These are phyloP conservation scores for Rhodotorula sp. DNA, from an alignment of 1,284 basidiomycete species.

Conservation along the genomic window DNA sequence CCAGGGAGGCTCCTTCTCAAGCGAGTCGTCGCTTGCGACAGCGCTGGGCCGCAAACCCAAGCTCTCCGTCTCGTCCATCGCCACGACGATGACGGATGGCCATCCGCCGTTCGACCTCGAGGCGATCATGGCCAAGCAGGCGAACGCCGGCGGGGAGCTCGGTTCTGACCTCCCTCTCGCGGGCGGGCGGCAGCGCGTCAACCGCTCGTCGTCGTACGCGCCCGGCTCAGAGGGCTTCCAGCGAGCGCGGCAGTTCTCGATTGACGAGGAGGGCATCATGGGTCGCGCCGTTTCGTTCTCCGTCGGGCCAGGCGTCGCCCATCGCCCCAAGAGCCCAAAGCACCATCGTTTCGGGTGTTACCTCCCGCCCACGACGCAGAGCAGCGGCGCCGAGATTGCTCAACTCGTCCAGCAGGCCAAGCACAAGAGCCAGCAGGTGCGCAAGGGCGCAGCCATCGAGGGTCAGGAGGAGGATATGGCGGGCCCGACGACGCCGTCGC, in stretches of 20 bases:
- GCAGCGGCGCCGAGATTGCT: background rate
- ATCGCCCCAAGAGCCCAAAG: slow-evolving; percentile 5
- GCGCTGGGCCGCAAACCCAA: slow-evolving; percentile 4
- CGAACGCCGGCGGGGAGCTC: background rate
- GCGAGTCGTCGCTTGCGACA: slow-evolving; percentile 11
- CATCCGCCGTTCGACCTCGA: slow-evolving; percentile 16
- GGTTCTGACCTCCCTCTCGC: background rate
- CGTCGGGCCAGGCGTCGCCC: background rate
- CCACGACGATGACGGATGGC: background rate
- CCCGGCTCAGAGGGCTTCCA: background rate
- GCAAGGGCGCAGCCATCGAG: background rate
- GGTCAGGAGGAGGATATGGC: background rate
- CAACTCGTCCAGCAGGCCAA: background rate
- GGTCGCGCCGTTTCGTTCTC: slow-evolving; percentile 3
- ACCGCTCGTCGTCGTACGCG: slow-evolving; percentile 11
- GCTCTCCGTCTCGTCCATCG: slow-evolving; percentile 12
- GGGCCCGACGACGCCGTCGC: background rate
- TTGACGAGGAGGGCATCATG: slow-evolving; percentile 20
- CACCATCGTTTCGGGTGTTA: slow-evolving; percentile 15
- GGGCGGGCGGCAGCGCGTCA: background rate
- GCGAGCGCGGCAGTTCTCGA: slow-evolving; percentile 26
- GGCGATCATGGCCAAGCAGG: slow-evolving; percentile 3
- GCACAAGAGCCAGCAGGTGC: background rate
- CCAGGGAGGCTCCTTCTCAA: slow-evolving; percentile 24
- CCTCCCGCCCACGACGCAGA: slow-evolving; percentile 2